Base-by-base conservation (phyloP, 345 rosid genomes). In the Camelina neglecta region DNA sequence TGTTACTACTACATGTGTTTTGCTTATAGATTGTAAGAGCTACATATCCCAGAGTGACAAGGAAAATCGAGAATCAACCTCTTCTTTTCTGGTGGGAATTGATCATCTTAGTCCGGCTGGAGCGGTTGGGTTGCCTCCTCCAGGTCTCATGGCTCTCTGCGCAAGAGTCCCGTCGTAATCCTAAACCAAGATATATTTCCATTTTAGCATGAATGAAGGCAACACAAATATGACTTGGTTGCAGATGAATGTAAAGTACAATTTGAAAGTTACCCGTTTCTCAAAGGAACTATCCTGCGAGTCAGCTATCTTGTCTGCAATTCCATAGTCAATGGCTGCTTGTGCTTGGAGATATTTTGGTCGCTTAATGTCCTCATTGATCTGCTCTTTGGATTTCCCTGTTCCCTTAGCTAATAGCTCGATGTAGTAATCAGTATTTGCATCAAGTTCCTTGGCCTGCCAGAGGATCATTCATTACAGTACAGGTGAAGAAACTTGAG, bases 391-490 rank as follows among this genome's bases (percentile, higher is more conserved):
- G 35, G 97, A 35, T 75, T 88, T 95, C 11, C 97, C 93, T 1
- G 86, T 86, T 72, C 93, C 96, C 77, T 92, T 76, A 12, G 93
- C 86, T 76, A 95, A 66, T 21, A 95, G 84, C 60, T 95, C 96
- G 15, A 90, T 56, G 65, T 86, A 92, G 76, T 77, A 83, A 8
- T 90, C 91, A 0, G 96, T 76, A 74, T 85, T 86, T 60, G 89
- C 86, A 73, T 90, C 93, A 16, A 92, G 86, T 60, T 95, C 97
- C 81, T 87, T 88, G 56, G 93, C 96, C 99, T 92, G 85, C 65
- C 70, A 79, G 35, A 26, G 53, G 47, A 67, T 18, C 45, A 35
- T 55, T 67, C 36, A 79, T 61, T 60, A 77, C 38, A 38, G 26
- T 47, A 44, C 38, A 61, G 26, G 41, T 0, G 31, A 69, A 54